Conservation (phyloP, 768 basidiomycete species). For the Pulveroboletus sp. region DNA sequence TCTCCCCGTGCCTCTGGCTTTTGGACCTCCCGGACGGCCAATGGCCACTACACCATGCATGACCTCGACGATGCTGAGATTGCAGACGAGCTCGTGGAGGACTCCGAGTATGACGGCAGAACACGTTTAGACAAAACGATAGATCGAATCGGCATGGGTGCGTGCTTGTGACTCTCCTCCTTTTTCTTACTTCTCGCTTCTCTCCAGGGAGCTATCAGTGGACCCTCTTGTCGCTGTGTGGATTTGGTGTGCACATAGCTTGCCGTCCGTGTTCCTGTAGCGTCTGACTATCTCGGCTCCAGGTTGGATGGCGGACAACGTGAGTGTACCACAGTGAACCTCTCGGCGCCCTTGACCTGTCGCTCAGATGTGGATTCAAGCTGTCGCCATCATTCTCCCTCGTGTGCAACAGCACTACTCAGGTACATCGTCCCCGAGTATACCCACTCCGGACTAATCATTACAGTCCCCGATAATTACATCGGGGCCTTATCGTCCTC, state of each 20-base stretch:
- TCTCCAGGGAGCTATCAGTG: constrained; percentile 70
- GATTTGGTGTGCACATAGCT: constrained; percentile 61
- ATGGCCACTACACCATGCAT: constrained; percentile 39
- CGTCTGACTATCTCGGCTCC: neutral
- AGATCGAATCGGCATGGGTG: constrained; percentile 87
- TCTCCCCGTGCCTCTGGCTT: constrained; percentile 48
- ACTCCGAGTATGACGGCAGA: constrained; percentile 37
- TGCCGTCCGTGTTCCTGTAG: neutral
- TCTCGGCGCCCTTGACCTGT: constrained; percentile 24
- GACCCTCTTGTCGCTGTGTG: constrained; percentile 78
- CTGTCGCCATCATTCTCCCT: constrained; percentile 91
- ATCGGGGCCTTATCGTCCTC: constrained; percentile 83
- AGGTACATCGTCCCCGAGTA: constrained; percentile 41
- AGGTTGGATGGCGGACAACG: constrained; percentile 96
- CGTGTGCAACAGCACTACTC: constrained; percentile 87
- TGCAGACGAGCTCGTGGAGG: constrained; percentile 23
- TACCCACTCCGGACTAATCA: constrained; percentile 16
- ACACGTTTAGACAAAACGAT: constrained; percentile 81
- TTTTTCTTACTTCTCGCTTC: neutral
- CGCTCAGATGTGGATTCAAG: constrained; percentile 88
- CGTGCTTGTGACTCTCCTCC: constrained; percentile 9
- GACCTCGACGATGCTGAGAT: constrained; percentile 31
- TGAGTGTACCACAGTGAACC: constrained; percentile 32
- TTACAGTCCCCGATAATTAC: constrained; percentile 63
- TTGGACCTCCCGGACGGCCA: constrained; percentile 36